Evolutionary conservation across 2,329 filamentous ascomycete species (phyloP), one percentile per base, ranked within the genome.

Genomic region (Sporothrix curviconia): DNA sequence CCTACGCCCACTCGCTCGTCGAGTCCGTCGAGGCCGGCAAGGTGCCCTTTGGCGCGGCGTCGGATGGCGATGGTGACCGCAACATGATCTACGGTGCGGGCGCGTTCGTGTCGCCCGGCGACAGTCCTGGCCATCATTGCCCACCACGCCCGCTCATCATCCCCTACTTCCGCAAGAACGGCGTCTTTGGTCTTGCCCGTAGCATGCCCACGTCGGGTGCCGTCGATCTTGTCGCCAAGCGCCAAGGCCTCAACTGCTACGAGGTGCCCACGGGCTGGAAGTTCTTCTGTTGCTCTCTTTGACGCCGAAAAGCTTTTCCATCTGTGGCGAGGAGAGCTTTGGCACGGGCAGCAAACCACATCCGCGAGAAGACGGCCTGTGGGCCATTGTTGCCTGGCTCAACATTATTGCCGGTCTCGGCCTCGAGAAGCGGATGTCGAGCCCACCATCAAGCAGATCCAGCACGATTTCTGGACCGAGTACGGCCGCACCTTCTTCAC

Each of bases 81-180:
- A 99, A 99, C 84, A 99, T 99, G 94, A 99, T 99, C 70, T 99
- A 99, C 76, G 94, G 94, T 62, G 92, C 92, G 64, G 92, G 95
- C 68, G 85, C 88, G 44, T 99, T 99, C 69, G 94, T 99, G 61
- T 97, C 92, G 7, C 94, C 94, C 7, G 94, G 94, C 69, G 94
- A 99, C 79, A 96, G 90, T n/a, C 68, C 80, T 99, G 67, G 94
- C 94, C 69, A 99, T 99, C 71, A 99, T 99, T 69, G 91, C 94
- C 50, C 94, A 99, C 79, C 87, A 99, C 72, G 91, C 94, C 65
- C 84, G 96, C 67, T 84, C n/a, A n/a, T 96, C 60, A 99, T 99
- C 68, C 94, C 94, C 59, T 99, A 96, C 79, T 99, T 99, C 84
- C 87, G 92, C 81, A 92, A 94, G 78, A 89, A 97, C 72, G 92